These are phyloP conservation scores for Pythium apleroticum DNA, from an alignment of 352 stramenopile genomes.

Conservation along the genomic window DNA sequence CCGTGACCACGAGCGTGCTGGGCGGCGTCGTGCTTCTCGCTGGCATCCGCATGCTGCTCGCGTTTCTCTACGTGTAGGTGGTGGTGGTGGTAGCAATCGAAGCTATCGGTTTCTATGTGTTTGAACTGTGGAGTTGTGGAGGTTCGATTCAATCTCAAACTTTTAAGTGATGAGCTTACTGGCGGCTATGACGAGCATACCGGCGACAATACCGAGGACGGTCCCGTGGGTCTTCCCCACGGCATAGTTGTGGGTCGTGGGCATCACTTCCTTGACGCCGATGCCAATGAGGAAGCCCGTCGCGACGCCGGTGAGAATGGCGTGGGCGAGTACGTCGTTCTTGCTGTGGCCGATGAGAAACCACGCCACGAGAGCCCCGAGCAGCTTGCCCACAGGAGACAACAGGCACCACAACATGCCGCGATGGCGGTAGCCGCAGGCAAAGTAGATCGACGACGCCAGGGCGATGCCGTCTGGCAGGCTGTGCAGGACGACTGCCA, in stretches of 20 bases:
- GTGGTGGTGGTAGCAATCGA: constrained; percentile 1
- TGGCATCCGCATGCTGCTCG: constrained; percentile 22
- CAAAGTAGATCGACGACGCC: constrained; percentile 33
- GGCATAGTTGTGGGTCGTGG: constrained; percentile 29
- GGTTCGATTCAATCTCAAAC: background rate
- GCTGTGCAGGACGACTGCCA: constrained; percentile 27
- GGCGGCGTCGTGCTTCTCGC: constrained; percentile 23
- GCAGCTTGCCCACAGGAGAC: constrained; percentile 25
- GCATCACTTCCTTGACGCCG: constrained; percentile 32
- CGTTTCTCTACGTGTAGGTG: constrained; percentile 24
- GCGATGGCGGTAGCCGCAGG: constrained; percentile 21
- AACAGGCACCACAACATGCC: constrained; percentile 29
- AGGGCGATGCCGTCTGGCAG: constrained; percentile 32
- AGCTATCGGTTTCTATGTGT: background rate
- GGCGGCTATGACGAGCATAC: constrained; percentile 16
- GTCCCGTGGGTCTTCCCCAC: constrained; percentile 25
- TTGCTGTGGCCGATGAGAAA: constrained; percentile 18
- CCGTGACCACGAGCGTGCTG: constrained; percentile 23
- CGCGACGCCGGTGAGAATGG: constrained; percentile 20
- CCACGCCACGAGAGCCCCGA: constrained; percentile 22
- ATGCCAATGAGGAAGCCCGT: constrained; percentile 24
- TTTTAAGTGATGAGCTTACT: constrained; percentile 20
- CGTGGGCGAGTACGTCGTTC: constrained; percentile 18
- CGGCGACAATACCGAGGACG: constrained; percentile 14
- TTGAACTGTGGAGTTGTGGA: background rate